These are phyloP conservation scores for Amesomyces nigricolor DNA, from an alignment of 2,329 filamentous ascomycete genomes.

Conservation along the genomic window DNA sequence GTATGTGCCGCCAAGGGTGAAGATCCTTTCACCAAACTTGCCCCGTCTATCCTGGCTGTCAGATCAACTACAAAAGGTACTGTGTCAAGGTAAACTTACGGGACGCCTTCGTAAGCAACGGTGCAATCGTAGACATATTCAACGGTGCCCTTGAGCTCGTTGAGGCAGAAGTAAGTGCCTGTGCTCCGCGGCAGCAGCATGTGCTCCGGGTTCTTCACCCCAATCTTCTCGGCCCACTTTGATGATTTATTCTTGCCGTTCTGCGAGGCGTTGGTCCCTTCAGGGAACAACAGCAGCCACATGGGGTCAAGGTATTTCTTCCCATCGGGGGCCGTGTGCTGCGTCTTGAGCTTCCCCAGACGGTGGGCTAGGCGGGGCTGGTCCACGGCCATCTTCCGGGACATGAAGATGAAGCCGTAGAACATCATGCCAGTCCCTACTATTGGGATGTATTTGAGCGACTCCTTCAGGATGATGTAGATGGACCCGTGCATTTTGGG, in stretches of 20 bases:
- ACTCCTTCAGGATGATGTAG: constrained; percentile 88
- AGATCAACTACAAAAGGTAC: constrained; percentile 10
- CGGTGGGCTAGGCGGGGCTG: constrained; percentile 69
- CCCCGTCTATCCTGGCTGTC: constrained; percentile 51
- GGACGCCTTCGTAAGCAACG: constrained; percentile 88
- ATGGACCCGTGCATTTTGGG: constrained; percentile 78
- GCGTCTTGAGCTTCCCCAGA: constrained; percentile 61
- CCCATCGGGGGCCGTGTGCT: constrained; percentile 48
- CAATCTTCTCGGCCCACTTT: constrained; percentile 70
- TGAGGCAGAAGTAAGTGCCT: constrained; percentile 72
- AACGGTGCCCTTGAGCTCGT: constrained; percentile 65
- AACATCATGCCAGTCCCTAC: constrained; percentile 79
- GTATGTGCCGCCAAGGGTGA: constrained; percentile 80
- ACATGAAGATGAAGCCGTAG: constrained; percentile 86
- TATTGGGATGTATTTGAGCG: constrained; percentile 72
- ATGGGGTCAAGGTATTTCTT: constrained; percentile 64
- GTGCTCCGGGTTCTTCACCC: constrained; percentile 66
- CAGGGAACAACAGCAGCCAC: constrained; percentile 86
- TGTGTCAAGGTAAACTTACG: constrained; percentile 52
- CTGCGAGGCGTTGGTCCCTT: constrained; percentile 74
- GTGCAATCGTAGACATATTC: constrained; percentile 92
- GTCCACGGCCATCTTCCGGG: constrained; percentile 81
- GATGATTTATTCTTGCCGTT: constrained; percentile 67
- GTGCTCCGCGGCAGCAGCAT: constrained; percentile 74
- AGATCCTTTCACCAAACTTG: constrained; percentile 84